phyloP scores from a whole-genome alignment of 2,329 filamentous ascomycete genomes.

The Fusarium anthophilum region DNA sequence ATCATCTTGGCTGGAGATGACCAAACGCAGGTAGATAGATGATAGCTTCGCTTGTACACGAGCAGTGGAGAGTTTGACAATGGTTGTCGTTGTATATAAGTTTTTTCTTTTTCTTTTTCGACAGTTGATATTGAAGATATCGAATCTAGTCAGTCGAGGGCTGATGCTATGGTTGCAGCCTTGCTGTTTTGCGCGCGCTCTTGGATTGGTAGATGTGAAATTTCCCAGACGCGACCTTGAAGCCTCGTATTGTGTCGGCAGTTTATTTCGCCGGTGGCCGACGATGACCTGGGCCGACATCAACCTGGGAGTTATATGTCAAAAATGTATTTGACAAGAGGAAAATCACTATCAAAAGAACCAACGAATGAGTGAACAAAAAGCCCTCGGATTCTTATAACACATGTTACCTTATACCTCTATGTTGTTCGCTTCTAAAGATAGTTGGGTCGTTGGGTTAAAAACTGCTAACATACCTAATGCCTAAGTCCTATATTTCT shows the following conservation, averaged over 20 bases:
- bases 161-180: slow-evolving; percentile 11
- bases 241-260: slow-evolving; percentile 27
- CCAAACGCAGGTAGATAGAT: neutral
- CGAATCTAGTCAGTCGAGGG: neutral
- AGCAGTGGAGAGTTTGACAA: neutral
- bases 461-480: too few relatives aligned
- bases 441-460: neutral
- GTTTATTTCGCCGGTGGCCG: slow-evolving; percentile 43
- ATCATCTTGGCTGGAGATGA: slow-evolving; percentile 60
- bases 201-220: slow-evolving; percentile 35
- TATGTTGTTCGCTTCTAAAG: neutral
- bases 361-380: neutral
- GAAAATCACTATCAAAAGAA: neutral
- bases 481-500: neutral
- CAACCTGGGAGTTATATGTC: neutral
- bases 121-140: neutral
- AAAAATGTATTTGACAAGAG: neutral
- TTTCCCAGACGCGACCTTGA: slow-evolving; percentile 35
- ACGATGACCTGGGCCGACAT: neutral
- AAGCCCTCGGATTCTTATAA: neutral
- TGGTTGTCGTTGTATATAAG: neutral
- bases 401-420: neutral
- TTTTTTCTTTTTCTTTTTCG: neutral
- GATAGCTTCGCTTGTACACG: neutral
- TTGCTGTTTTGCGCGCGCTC: slow-evolving; percentile 19